Conservation (phyloP, 768 basidiomycete species). For the Suillus occidentalis region DNA sequence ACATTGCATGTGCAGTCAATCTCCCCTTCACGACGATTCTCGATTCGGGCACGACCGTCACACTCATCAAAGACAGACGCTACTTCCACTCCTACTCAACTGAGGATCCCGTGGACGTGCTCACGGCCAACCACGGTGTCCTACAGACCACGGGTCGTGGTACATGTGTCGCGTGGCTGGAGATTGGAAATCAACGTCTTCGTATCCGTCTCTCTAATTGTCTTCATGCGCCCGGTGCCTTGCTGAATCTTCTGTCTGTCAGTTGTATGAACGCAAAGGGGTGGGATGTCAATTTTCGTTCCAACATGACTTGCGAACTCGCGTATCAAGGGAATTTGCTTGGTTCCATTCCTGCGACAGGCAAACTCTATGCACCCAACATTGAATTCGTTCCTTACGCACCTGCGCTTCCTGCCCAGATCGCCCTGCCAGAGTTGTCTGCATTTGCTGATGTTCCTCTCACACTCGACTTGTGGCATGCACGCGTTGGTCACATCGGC, state of each 20-base stretch:
- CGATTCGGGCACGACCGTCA: not conserved
- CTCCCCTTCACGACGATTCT: not conserved
- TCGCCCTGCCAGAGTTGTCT: not conserved
- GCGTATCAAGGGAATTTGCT: not conserved
- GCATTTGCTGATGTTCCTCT: not conserved
- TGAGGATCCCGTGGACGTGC: not conserved
- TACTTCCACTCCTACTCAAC: not conserved
- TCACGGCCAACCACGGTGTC: not conserved
- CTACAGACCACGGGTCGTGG: not conserved
- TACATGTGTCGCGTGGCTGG: not conserved
- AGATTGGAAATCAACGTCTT: not conserved
- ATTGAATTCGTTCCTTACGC: too few species aligned
- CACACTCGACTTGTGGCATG: not conserved
- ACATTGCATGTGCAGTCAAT: accelerated
- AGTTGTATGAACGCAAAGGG: not conserved
- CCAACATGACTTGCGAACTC: not conserved
- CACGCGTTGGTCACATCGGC: not conserved
- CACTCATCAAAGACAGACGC: not conserved
- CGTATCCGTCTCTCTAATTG: not conserved
- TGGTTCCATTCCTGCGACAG: accelerated
- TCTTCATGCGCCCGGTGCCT: accelerated
- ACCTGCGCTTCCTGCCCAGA: too few species aligned
- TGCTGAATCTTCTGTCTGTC: not conserved
- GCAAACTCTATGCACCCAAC: not conserved
- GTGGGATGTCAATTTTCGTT: not conserved